Evolutionary conservation across 176 grass and related monocot species (phyloP).

Genomic region (Rhynchospora breviuscula): DNA sequence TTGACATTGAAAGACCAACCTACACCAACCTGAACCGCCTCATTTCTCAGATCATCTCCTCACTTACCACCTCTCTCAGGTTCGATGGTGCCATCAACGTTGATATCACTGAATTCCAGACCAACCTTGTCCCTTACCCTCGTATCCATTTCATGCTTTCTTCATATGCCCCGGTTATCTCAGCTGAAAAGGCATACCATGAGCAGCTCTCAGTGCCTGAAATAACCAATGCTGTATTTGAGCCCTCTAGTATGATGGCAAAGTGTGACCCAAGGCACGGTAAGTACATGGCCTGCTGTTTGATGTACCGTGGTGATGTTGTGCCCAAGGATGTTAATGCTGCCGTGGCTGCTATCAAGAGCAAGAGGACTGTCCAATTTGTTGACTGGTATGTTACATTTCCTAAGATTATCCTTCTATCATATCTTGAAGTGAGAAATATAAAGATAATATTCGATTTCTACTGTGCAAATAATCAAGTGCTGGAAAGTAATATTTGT

Average conservation of each 20-base stretch:
- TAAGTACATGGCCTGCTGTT: conserved; percentile 29
- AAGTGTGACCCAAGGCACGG: conserved; percentile 27
- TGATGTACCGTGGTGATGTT: conserved; percentile 30
- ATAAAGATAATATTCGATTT: background rate
- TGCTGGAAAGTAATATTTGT: too few species aligned
- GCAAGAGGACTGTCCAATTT: conserved; percentile 27
- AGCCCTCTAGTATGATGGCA: conserved; percentile 26
- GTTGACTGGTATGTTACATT: conserved; percentile 21
- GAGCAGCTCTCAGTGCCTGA: conserved; percentile 25
- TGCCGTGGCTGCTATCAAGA: conserved; percentile 24
- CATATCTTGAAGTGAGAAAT: background rate
- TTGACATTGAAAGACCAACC: conserved; percentile 28
- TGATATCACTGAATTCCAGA: conserved; percentile 29
- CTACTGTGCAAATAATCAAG: background rate
- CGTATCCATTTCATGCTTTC: conserved; percentile 30
- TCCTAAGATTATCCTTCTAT: background rate
- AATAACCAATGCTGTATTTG: conserved; percentile 26
- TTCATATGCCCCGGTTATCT: conserved; percentile 21
- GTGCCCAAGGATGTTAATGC: conserved; percentile 32
- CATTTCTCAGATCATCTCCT: conserved; percentile 28
- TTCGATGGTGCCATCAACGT: conserved; percentile 29
- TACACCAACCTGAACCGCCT: conserved; percentile 27
- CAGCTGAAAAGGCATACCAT: conserved; percentile 28
- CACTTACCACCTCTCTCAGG: conserved; percentile 24
- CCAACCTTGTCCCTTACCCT: conserved; percentile 24